Conservation (phyloP, 768 basidiomycete species). For the Podaxis sp. region DNA sequence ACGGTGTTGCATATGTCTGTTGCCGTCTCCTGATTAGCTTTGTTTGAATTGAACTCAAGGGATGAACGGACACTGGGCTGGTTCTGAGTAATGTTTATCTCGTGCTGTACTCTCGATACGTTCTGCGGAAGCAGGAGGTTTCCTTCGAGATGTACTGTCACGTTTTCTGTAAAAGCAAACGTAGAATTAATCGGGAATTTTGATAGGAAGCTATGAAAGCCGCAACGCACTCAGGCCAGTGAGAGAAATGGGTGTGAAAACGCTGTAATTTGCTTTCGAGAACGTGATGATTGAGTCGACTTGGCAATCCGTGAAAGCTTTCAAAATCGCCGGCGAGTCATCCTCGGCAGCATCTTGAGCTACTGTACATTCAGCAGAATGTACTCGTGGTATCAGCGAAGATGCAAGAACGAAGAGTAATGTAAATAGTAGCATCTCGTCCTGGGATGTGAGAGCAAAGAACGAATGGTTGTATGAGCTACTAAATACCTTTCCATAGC, state of each 20-base stretch:
- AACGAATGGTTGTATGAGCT: background rate
- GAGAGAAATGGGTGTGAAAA: constrained; percentile 34
- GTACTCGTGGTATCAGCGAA: background rate
- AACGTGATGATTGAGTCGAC: constrained; percentile 34
- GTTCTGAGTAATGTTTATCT: constrained; percentile 35
- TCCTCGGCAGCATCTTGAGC: constrained; percentile 27
- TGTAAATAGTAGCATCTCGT: background rate
- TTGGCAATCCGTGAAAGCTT: constrained; percentile 34
- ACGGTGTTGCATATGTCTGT: constrained; percentile 40
- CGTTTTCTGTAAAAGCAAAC: constrained; percentile 28
- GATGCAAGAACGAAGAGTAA: constrained; percentile 7
- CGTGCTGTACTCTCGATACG: constrained; percentile 38
- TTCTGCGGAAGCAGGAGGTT: constrained; percentile 44
- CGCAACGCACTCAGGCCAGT: constrained; percentile 27
- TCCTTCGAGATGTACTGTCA: constrained; percentile 39
- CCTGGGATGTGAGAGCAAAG: background rate
- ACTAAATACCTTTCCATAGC: background rate
- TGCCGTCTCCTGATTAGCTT: background rate
- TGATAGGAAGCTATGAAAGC: background rate
- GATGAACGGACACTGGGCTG: constrained; percentile 31
- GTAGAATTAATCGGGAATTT: background rate
- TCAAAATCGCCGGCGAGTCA: constrained; percentile 32
- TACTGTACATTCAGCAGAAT: constrained; percentile 25
- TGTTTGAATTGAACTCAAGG: background rate
- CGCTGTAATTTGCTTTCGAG: constrained; percentile 32